Conservation (phyloP, 306 rosid genomes). For the Lathyrus oleraceus region DNA sequence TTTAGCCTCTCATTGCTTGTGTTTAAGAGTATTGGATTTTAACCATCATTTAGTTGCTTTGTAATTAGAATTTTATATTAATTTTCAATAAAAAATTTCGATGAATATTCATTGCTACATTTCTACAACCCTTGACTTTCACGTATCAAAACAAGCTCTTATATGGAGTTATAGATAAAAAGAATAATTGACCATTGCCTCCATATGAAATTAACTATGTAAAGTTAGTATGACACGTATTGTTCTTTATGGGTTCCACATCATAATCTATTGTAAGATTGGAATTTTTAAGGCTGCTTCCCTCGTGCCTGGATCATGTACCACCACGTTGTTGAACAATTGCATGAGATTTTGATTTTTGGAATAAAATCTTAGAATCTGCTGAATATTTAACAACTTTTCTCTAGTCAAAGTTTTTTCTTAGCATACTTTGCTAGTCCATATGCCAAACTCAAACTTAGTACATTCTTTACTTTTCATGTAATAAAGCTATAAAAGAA, state of each 20-base stretch:
- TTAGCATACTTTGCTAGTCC: not conserved
- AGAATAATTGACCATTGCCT: not conserved
- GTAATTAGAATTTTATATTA: no score
- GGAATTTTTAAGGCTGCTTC: constrained; percentile 11
- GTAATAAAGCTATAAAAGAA: not conserved
- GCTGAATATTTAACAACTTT: constrained; percentile 38
- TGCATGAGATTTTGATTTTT: constrained; percentile 34
- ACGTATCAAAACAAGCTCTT: not conserved
- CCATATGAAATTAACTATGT: not conserved
- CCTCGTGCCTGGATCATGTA: constrained; percentile 21
- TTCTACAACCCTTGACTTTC: no score
- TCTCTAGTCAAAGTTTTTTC: constrained; percentile 5
- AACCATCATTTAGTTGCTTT: no score
- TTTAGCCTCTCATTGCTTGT: no score
- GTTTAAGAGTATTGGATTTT: no score
- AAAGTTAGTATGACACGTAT: not conserved
- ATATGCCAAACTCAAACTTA: not conserved
- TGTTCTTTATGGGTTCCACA: not conserved
- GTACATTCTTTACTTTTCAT: not conserved
- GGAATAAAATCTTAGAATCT: constrained; percentile 59
- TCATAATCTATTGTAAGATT: constrained; percentile 12
- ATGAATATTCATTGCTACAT: no score
- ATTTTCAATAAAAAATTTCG: no score
- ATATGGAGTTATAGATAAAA: not conserved
- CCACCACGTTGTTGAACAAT: constrained; percentile 30